A percentile compares a stretch with the other conserved stretches of the same genome.
These are phyloP conservation scores for Russula compacta DNA, from an alignment of 768 basidiomycete genomes.

Conservation along the genomic window DNA sequence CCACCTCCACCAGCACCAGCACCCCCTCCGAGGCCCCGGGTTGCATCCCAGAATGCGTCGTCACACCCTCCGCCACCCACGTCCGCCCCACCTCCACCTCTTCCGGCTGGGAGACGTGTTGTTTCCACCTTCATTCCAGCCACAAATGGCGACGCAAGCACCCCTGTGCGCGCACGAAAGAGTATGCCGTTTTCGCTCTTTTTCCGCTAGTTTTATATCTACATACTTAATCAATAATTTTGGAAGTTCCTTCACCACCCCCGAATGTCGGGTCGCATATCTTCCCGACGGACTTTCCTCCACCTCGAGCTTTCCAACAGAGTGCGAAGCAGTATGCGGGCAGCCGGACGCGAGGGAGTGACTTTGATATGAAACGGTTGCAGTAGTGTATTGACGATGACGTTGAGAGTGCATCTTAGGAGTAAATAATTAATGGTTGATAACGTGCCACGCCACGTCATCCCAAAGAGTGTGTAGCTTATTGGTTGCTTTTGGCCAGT, in stretches of 20 bases:
- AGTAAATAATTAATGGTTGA: no score
- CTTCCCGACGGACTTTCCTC: slow-evolving; percentile 72
- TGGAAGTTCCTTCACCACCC: slow-evolving; percentile 45
- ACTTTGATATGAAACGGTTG: slow-evolving; percentile 47
- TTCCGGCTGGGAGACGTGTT: slow-evolving; percentile 2
- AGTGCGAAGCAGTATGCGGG: slow-evolving; percentile 49
- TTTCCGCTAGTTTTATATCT: background rate
- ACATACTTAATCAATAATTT: slow-evolving; percentile 2
- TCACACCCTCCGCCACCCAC: background rate
- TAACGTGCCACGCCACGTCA: slow-evolving; percentile 1
- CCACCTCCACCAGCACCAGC: slow-evolving; percentile 23
- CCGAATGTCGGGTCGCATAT: slow-evolving; percentile 58
- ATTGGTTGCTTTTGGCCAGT: background rate
- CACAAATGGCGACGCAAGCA: slow-evolving; percentile 2
- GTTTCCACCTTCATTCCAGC: background rate
- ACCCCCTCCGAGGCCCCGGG: slow-evolving; percentile 12
- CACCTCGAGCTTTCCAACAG: slow-evolving; percentile 54
- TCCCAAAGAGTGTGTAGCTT: no score
- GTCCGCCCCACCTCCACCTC: background rate
- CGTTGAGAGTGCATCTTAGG: background rate
- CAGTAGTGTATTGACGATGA: slow-evolving; percentile 13
- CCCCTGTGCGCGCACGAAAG: slow-evolving; percentile 1
- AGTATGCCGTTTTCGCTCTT: background rate
- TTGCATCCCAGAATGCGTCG: slow-evolving; percentile 16
- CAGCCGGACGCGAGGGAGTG: slow-evolving; percentile 60